Base-by-base conservation (phyloP, 768 basidiomycete species). In the Termitomyces sp. region DNA sequence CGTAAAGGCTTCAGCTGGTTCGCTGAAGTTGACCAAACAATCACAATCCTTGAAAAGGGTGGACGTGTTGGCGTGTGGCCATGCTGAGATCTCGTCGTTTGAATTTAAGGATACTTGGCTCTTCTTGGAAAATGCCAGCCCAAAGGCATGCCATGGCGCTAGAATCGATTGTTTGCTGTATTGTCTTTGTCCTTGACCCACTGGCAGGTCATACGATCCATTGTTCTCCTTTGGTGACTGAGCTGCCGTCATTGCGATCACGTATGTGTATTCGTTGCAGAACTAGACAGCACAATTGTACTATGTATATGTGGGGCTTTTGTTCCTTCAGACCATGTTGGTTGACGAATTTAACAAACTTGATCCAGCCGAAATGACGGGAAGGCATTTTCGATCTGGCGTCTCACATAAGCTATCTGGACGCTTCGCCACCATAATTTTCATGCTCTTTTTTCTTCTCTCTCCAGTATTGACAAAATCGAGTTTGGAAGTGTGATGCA, bases 1-100 rank as follows among this genome's bases (percentile, higher is more conserved):
- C 66, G 73, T 12, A 92, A 92, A 66, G 89, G 89, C 1, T 73
- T 84, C 52, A 80, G 82, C 56, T 91, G 89, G 87, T 91, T 92
- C 68, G 76, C 73, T 11, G 83, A 86, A 63, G 77, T 83, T 6
- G 71, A 71, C 0, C 89, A 91, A 68, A 75, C 80, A 0, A 76
- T 82, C 28, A 71, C 70, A 19, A 82, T 89, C n/a, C 67, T 91
- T 37, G 80, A 86, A 57, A 70, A 72, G 26, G 83, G 78, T 6
- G 70, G 75, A 2, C 66, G 63, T n/a, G 74, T 91, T 40, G 68
- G 77, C 7, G 68, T 84, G 14, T 62, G 79, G 40, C 81, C 86
- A 17, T 78, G 76, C 62, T 79, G 63, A 74, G 17, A 23, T 12
- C n/a, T 37, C 49, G 17, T 17, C 21, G 26, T 7, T 1, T 14